These are phyloP conservation scores for Pseudomassariella vexata DNA, from an alignment of 2,329 filamentous ascomycete species.

Conservation along the genomic window DNA sequence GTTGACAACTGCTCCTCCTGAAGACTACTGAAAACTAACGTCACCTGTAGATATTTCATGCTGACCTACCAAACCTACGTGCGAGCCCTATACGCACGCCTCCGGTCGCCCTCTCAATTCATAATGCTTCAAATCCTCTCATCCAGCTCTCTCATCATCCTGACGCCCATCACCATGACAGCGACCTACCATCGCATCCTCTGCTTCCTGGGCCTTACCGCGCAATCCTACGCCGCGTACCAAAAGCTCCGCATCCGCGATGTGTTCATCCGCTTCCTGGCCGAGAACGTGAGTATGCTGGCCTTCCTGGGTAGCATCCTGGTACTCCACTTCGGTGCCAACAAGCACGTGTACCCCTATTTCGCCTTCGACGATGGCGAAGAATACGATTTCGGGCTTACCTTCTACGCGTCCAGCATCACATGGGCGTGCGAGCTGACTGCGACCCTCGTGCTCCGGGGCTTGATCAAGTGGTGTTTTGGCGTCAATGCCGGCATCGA, in stretches of 20 bases:
- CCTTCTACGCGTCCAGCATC: constrained; percentile 56
- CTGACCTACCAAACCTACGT: constrained; percentile 69
- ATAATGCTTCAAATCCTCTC: constrained; percentile 60
- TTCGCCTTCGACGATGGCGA: constrained; percentile 54
- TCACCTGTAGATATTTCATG: constrained; percentile 52
- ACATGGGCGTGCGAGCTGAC: constrained; percentile 64
- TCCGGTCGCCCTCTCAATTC: constrained; percentile 61
- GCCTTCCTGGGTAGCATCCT: constrained; percentile 60
- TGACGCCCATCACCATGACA: constrained; percentile 61
- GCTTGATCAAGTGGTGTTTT: constrained; percentile 53
- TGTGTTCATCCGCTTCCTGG: constrained; percentile 61
- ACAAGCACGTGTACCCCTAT: constrained; percentile 64
- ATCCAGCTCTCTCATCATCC: constrained; percentile 55
- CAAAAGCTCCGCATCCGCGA: constrained; percentile 62
- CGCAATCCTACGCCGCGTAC: constrained; percentile 56
- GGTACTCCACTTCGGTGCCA: constrained; percentile 61
- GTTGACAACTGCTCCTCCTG: too few relatives aligned
- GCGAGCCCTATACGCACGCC: constrained; percentile 60
- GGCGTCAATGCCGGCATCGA: constrained; percentile 58
- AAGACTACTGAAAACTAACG: constrained; percentile 8
- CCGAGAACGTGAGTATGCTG: constrained; percentile 65
- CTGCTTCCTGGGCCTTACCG: constrained; percentile 46
- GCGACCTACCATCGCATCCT: constrained; percentile 50
- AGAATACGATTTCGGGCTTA: constrained; percentile 57
- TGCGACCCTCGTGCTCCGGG: constrained; percentile 54